Percentiles rank a stretch among this genome's conserved stretches.
Evolutionary conservation across 768 basidiomycete species (phyloP).

Genomic region (Amanita brunnescens): DNA sequence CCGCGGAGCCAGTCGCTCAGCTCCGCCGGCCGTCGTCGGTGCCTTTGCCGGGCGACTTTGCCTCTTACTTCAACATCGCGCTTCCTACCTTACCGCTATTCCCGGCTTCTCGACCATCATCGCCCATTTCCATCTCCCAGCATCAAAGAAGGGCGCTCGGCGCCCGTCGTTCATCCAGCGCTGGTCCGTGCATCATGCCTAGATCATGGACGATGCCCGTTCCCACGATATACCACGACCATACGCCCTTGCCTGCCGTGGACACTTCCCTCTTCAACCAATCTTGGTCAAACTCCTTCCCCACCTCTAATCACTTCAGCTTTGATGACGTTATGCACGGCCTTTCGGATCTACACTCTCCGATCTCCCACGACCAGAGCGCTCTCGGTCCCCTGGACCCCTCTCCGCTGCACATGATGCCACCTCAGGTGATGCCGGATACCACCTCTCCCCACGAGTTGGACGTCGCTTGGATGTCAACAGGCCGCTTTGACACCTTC

Average conservation of each 20-base stretch:
- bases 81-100: slow-evolving; percentile 38
- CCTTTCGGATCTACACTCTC: slow-evolving; percentile 1
- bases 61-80: slow-evolving; percentile 35
- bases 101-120: slow-evolving; percentile 31
- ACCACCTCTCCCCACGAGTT: background rate
- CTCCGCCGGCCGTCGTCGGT: slow-evolving; percentile 56
- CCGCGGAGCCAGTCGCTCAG: slow-evolving; percentile 20
- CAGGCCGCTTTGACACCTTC: slow-evolving; percentile 8
- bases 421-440: background rate
- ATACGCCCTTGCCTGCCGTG: slow-evolving; percentile 40
- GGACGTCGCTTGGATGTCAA: background rate
- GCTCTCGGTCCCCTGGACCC: slow-evolving; percentile 14
- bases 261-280: slow-evolving; percentile 40
- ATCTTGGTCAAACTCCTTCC: slow-evolving; percentile 28
- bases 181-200: slow-evolving; percentile 27
- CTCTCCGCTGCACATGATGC: slow-evolving; percentile 6
- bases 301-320: slow-evolving; percentile 4
- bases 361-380: slow-evolving; percentile 9
- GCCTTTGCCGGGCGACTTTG: slow-evolving; percentile 38
- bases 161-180: slow-evolving; percentile 42
- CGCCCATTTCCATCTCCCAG: slow-evolving; percentile 39
- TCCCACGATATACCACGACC: slow-evolving; percentile 30
- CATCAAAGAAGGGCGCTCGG: slow-evolving; percentile 32
- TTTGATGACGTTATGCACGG: slow-evolving; percentile 3
- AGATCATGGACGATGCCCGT: slow-evolving; percentile 25